phyloP scores from a whole-genome alignment of 768 basidiomycete species.

The Ramaria sp. region DNA sequence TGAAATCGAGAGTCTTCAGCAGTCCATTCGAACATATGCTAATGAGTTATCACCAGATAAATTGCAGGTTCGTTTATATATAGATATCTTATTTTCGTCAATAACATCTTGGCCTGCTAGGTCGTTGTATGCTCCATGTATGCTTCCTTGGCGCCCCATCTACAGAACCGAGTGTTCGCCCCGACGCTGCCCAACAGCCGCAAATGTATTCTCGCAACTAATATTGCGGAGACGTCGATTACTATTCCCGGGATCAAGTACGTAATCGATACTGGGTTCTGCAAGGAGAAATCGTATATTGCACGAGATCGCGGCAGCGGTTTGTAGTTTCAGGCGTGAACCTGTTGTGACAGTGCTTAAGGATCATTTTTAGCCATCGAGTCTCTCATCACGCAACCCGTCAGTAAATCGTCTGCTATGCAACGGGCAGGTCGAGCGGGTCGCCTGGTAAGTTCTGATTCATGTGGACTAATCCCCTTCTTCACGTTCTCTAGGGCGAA shows the following conservation, averaged over 20 bases:
- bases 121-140: conserved; percentile 76
- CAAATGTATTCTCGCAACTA: conserved; percentile 93
- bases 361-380: conserved; percentile 57
- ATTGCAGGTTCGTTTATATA: conserved; percentile 30
- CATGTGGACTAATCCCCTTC: neutral
- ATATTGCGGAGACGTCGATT: conserved; percentile 96
- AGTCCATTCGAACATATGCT: conserved; percentile 59
- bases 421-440: conserved; percentile 96
- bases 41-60: conserved; percentile 53
- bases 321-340: conserved; percentile 15
- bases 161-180: conserved; percentile 72
- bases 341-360: neutral
- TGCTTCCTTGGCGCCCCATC: conserved; percentile 67
- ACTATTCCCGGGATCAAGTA: conserved; percentile 94
- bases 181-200: conserved; percentile 56
- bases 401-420: conserved; percentile 84
- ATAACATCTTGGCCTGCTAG: conserved; percentile 24
- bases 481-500: conserved; percentile 36
- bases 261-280: conserved; percentile 93
- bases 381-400: conserved; percentile 68
- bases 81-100: neutral
- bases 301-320: conserved; percentile 61
- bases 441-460: conserved; percentile 52
- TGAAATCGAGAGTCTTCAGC: conserved; percentile 84
- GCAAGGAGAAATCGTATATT: conserved; percentile 88